A percentile compares a stretch with the other conserved stretches of the same genome.
Conservation (phyloP, 257 asterid species). For the Solanum habrochaites region DNA sequence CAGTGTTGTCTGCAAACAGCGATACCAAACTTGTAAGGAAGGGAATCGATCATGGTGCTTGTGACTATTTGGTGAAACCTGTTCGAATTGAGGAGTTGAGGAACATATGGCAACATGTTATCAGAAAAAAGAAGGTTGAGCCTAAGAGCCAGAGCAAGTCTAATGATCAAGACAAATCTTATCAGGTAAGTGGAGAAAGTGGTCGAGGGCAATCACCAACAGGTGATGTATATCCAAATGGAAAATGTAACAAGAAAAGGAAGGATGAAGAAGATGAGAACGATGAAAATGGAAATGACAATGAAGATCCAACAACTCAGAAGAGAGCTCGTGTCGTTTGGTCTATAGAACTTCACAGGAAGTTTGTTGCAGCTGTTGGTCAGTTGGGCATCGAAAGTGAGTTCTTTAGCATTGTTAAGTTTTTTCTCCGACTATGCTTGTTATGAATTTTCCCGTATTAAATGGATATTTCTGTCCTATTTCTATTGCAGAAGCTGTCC, state of each 20-base stretch:
- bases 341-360: constrained; percentile 90
- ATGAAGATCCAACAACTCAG: constrained; percentile 54
- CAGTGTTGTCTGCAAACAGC: constrained; percentile 80
- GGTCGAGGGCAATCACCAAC: constrained; percentile 28
- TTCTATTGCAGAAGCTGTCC: constrained; percentile 69
- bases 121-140: constrained; percentile 50
- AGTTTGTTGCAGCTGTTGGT: constrained; percentile 71
- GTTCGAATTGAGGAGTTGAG: constrained; percentile 64
- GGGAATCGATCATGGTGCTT: constrained; percentile 82
- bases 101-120: constrained; percentile 85
- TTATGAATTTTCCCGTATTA: not conserved
- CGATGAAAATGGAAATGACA: constrained; percentile 42
- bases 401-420: constrained; percentile 1
- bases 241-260: constrained; percentile 50
- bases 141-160: constrained; percentile 17
- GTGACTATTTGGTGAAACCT: constrained; percentile 89
- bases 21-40: constrained; percentile 70
- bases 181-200: constrained; percentile 32
- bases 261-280: constrained; percentile 72
- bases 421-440: not conserved
- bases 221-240: constrained; percentile 39
- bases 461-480: not conserved
- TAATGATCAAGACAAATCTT: constrained; percentile 14
- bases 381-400: constrained; percentile 86
- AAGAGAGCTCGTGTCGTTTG: constrained; percentile 84